Evolutionary conservation across 208 protist genomes (phyloP), one percentile per base, ranked within the genome.

Genomic region (Leishmania mexicana): DNA sequence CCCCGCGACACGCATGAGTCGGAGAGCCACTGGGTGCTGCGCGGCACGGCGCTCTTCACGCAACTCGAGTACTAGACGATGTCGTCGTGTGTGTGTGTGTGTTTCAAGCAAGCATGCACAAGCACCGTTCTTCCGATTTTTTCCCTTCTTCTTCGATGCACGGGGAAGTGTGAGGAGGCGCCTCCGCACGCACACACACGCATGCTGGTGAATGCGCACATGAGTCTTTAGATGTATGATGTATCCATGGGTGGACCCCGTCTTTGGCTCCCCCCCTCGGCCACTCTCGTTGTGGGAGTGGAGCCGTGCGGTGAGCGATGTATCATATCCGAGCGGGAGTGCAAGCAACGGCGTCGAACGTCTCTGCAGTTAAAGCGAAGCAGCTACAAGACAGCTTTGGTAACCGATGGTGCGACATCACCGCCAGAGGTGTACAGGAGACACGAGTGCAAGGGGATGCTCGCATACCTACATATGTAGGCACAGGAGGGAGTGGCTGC

Each of bases 1-100:
- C 94, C 97, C 13, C 85, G 93, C 15, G 86, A 94, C 76, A 76
- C 90, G 13, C 73, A 89, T 19, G 60, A 95, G 15, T 68, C 82
- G 17, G 90, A 97, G 71, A 92, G 89, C 70, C 94, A 99, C 86
- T 98, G 96, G 96, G 94, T 98, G 75, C 86, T 97, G 74, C 94
- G 96, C 21, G 96, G 96, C 24, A 94, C 90, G 11, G 96, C 96
- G 6, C 91, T 98, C 40, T 98, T 98, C 81, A 98, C 95, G 24
- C 94, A 97, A 79, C 82, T 98, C 8, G 90, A 96, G n/a, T 98
- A 96, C 79, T 98, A 79, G 60, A 67, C 24, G 24, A 8, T 64
- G 6, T 3, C n/a, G 6, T 13, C 28, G 71, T 76, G 71, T 40
- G 71, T 76, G 45, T 58, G 13, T 35, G 19, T 64, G 28, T 64